Percentiles rank a stretch among this genome's conserved stretches.
phyloP scores from a whole-genome alignment of 257 asterid species.

The Ligustrum vulgare region DNA sequence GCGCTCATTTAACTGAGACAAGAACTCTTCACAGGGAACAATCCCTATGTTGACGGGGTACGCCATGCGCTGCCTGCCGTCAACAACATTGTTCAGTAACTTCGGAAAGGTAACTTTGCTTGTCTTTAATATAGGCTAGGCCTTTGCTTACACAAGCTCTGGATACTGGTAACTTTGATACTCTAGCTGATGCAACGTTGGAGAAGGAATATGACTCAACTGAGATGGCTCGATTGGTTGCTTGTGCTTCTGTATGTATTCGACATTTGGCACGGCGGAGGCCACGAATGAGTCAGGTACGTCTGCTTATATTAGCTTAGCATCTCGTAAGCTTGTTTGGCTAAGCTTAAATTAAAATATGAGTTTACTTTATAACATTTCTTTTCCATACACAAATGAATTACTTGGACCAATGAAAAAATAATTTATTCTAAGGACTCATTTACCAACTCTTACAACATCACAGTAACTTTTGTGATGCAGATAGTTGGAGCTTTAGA shows the following conservation, averaged over 20 bases:
- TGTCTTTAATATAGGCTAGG: conserved; percentile 58
- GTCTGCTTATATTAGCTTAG: conserved; percentile 5
- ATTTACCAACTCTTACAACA: too few relatives aligned
- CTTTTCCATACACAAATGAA: too few relatives aligned
- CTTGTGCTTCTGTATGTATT: conserved; percentile 85
- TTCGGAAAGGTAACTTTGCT: not conserved
- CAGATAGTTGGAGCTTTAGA: conserved; percentile 69
- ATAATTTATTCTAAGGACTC: too few relatives aligned
- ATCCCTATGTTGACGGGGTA: too few relatives aligned
- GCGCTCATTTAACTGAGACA: too few relatives aligned
- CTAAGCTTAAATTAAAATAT: not conserved
- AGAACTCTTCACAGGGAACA: too few relatives aligned
- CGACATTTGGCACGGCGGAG: conserved; percentile 84
- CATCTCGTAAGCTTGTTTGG: not conserved
- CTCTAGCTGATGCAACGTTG: conserved; percentile 70
- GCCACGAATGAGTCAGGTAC: conserved; percentile 83
- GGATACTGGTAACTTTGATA: conserved; percentile 52
- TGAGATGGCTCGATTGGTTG: conserved; percentile 81
- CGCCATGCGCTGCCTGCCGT: too few relatives aligned
- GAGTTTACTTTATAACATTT: not conserved
- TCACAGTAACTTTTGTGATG: conserved; percentile 8
- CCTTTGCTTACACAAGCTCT: conserved; percentile 78
- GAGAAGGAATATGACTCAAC: conserved; percentile 50
- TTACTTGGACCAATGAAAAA: too few relatives aligned
- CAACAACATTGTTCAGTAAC: not conserved